Percentiles rank a stretch among this genome's conserved stretches.
These are phyloP conservation scores for Irpex sp. DNA, from an alignment of 1,284 basidiomycete genomes.

Conservation along the genomic window DNA sequence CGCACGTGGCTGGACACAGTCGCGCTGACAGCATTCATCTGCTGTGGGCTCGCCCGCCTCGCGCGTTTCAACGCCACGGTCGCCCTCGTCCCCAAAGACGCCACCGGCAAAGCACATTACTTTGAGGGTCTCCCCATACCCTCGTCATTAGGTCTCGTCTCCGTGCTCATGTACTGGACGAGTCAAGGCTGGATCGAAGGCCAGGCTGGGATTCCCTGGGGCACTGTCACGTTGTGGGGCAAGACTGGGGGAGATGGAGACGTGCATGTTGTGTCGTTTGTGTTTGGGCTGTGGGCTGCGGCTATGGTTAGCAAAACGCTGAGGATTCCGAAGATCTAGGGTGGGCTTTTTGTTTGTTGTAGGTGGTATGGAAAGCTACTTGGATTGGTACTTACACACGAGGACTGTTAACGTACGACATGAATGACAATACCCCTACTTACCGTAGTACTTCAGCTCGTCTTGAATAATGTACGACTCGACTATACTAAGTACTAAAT, in stretches of 20 bases:
- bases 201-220: conserved; percentile 71
- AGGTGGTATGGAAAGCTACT: background rate
- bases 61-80: conserved; percentile 99
- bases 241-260: conserved; percentile 71
- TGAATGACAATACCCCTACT: background rate
- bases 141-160: conserved; percentile 82
- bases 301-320: conserved; percentile 97
- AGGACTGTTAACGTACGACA: background rate
- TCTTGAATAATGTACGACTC: too few relatives aligned
- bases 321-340: conserved; percentile 63
- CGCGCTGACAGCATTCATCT: conserved; percentile 87
- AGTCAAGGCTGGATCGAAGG: conserved; percentile 82
- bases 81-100: conserved; percentile 89
- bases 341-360: background rate
- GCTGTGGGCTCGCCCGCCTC: conserved; percentile 92
- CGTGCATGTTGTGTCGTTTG: conserved; percentile 68
- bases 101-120: conserved; percentile 85
- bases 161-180: conserved; percentile 79
- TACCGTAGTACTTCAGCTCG: too few relatives aligned
- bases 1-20: conserved; percentile 88
- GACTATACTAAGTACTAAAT: too few relatives aligned
- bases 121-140: conserved; percentile 99
- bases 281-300: conserved; percentile 83
- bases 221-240: conserved; percentile 72
- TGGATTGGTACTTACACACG: background rate